Evolutionary conservation across 129 eudicot species (phyloP).

Genomic region (Erigeron canadensis): DNA sequence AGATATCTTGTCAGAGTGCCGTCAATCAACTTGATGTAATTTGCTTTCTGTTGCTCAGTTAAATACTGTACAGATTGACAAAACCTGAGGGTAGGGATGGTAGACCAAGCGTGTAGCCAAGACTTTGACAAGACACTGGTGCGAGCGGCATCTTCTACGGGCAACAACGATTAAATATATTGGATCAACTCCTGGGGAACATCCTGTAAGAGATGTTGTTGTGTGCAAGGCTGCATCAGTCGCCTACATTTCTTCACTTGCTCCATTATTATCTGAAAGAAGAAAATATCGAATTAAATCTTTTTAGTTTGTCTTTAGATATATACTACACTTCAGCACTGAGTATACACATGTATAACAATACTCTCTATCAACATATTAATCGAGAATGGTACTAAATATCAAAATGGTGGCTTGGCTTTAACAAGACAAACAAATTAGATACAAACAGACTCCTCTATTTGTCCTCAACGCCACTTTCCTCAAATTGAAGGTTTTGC

Average conservation of each 20-base stretch:
- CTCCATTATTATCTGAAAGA: not conserved
- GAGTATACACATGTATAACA: too few species aligned
- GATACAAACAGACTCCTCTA: too few species aligned
- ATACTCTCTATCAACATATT: too few species aligned
- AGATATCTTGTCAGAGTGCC: not conserved
- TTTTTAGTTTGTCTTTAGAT: too few species aligned
- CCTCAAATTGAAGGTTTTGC: too few species aligned
- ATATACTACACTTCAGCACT: too few species aligned
- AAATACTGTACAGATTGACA: not conserved
- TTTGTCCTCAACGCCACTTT: too few species aligned
- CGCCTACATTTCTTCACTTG: not conserved
- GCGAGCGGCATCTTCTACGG: not conserved
- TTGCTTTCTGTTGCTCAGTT: not conserved
- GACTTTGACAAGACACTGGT: slow-evolving; percentile 9
- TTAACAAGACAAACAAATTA: too few species aligned
- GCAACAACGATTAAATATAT: not conserved
- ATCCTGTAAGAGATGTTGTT: not conserved
- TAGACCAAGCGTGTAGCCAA: slow-evolving; percentile 25
- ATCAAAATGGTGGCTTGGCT: too few species aligned
- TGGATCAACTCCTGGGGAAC: not conserved
- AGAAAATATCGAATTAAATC: too few species aligned
- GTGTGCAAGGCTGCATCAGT: not conserved
- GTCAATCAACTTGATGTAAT: not conserved
- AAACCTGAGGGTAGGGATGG: slow-evolving; percentile 18
- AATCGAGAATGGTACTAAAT: too few species aligned